Evolutionary conservation across 176 grass and related monocot genomes (phyloP).

Genomic region (Tuctoria greenei): DNA sequence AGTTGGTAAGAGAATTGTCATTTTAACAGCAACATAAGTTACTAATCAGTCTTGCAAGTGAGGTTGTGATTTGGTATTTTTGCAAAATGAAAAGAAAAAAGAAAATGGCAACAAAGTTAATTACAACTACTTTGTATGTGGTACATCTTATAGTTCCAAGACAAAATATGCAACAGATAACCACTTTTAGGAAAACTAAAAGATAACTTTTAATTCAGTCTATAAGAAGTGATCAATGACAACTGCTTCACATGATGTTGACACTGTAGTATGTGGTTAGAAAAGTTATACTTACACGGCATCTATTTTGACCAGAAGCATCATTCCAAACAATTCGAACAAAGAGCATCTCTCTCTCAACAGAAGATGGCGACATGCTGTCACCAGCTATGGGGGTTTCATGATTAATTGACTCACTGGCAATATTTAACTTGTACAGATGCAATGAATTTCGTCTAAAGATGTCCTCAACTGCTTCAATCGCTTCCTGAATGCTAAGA

Average conservation of each 20-base stretch:
- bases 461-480: slow-evolving; percentile 74
- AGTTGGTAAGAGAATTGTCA: background rate
- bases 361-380: slow-evolving; percentile 34
- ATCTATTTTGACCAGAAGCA: slow-evolving; percentile 91
- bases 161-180: background rate
- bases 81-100: background rate
- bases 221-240: slow-evolving; percentile 10
- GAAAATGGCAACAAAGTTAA: slow-evolving; percentile 21
- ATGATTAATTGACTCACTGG: slow-evolving; percentile 41
- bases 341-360: slow-evolving; percentile 61
- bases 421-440: slow-evolving; percentile 74
- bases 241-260: background rate
- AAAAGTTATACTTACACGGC: slow-evolving; percentile 69
- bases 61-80: background rate
- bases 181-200: slow-evolving; percentile 23
- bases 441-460: slow-evolving; percentile 83
- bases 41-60: background rate
- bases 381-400: slow-evolving; percentile 25
- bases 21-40: background rate
- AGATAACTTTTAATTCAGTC: slow-evolving; percentile 4
- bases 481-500: slow-evolving; percentile 76
- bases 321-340: slow-evolving; percentile 88
- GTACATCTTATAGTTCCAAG: background rate
- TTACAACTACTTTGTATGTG: background rate
- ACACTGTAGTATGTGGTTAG: slow-evolving; percentile 6